phyloP scores from a whole-genome alignment of 169 alveolate species.

The Plasmodium vivax region DNA sequence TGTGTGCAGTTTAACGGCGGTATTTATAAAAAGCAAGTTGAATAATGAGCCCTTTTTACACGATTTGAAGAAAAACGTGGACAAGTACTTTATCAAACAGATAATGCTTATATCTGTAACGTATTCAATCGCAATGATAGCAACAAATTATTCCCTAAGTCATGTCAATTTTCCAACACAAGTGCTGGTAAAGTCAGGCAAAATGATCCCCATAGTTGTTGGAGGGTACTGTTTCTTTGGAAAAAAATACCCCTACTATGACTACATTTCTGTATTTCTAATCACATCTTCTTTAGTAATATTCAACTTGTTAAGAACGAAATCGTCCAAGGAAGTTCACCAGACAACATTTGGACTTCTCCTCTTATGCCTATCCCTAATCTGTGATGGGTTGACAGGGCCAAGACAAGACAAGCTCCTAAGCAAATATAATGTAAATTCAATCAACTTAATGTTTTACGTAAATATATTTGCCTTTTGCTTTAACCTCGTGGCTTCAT shows the following conservation, averaged over 20 bases:
- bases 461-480: constrained; percentile 87
- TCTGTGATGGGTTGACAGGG: constrained; percentile 93
- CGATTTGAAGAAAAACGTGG: constrained; percentile 48
- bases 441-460: constrained; percentile 87
- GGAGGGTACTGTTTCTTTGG: constrained; percentile 90
- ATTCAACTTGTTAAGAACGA: constrained; percentile 85
- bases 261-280: constrained; percentile 87
- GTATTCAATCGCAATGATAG: constrained; percentile 86
- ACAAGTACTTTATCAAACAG: constrained; percentile 42
- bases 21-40: constrained; percentile 49
- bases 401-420: constrained; percentile 92
- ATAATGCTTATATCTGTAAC: constrained; percentile 84
- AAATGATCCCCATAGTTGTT: constrained; percentile 92
- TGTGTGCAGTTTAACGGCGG: constrained; percentile 29
- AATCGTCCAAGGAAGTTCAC: constrained; percentile 72
- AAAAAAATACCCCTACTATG: constrained; percentile 91
- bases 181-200: constrained; percentile 91
- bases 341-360: constrained; percentile 87
- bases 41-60: constrained; percentile 16
- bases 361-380: constrained; percentile 85
- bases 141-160: constrained; percentile 87
- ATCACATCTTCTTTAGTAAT: constrained; percentile 87
- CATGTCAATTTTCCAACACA: constrained; percentile 93
- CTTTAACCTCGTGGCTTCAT: constrained; percentile 76
- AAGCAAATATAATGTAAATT: constrained; percentile 83